A percentile compares a stretch with the other conserved stretches of the same genome.
Evolutionary conservation across 2,329 filamentous ascomycete species (phyloP).

Genomic region (Diaporthe citriasiana): DNA sequence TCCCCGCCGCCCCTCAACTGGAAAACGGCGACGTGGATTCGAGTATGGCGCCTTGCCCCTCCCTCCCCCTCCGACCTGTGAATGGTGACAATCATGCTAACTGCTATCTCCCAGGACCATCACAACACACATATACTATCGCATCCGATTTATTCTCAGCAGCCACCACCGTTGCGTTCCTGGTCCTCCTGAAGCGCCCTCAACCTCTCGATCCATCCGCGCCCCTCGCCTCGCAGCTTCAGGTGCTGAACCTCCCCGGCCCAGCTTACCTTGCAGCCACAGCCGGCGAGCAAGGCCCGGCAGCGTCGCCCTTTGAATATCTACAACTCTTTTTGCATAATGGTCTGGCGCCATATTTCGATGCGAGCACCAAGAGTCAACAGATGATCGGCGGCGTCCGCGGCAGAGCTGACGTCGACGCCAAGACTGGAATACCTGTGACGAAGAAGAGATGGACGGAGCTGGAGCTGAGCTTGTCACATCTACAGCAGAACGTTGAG

Average conservation of each 20-base stretch:
- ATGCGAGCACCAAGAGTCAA: conserved; percentile 91
- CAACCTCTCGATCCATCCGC: conserved; percentile 87
- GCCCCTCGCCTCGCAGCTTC: conserved; percentile 89
- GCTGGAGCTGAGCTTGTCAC: conserved; percentile 88
- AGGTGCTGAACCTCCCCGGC: conserved; percentile 92
- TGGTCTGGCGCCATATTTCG: conserved; percentile 94
- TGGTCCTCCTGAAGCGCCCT: conserved; percentile 91
- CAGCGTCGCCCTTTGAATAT: conserved; percentile 89
- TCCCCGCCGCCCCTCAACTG: conserved; percentile 66
- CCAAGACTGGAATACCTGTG: conserved; percentile 95
- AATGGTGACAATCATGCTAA: conserved; percentile 46
- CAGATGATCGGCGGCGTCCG: conserved; percentile 76
- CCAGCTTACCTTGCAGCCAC: conserved; percentile 78
- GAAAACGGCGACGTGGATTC: conserved; percentile 63
- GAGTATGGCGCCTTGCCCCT: conserved; percentile 54
- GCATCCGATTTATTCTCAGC: conserved; percentile 86
- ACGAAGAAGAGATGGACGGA: conserved; percentile 98
- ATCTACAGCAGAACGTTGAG: conserved; percentile 97
- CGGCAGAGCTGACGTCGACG: conserved; percentile 85
- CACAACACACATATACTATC: conserved; percentile 81
- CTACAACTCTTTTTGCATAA: conserved; percentile 93
- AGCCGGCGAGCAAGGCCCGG: conserved; percentile 77
- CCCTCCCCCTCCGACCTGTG: conserved; percentile 35
- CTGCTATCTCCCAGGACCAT: conserved; percentile 52
- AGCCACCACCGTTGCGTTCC: conserved; percentile 84